These are phyloP conservation scores for Polyplosphaeria fusca DNA, from an alignment of 495 filamentous ascomycete genomes.

Conservation along the genomic window DNA sequence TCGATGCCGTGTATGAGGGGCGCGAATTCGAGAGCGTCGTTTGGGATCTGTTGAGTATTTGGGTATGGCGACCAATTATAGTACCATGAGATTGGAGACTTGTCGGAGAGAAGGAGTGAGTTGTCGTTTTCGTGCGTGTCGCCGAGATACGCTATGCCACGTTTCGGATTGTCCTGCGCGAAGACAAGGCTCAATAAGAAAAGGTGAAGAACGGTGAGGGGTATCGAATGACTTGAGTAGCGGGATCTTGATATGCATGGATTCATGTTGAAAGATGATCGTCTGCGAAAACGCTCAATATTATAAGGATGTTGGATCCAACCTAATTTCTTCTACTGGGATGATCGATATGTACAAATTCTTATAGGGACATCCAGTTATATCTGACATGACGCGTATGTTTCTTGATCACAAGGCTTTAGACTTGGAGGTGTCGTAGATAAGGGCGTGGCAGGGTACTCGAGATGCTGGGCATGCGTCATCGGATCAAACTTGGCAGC, in stretches of 20 bases:
- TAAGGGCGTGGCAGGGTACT: slow-evolving; percentile 9
- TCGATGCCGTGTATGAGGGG: slow-evolving; percentile 28
- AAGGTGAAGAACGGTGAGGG: not conserved
- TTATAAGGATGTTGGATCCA: no score
- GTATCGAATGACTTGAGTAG: not conserved
- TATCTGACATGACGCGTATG: not conserved
- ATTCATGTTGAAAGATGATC: not conserved
- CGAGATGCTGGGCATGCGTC: slow-evolving; percentile 21
- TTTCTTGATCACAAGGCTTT: not conserved
- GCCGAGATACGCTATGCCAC: slow-evolving; percentile 23
- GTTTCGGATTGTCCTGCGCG: slow-evolving; percentile 15
- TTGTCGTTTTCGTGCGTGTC: slow-evolving; percentile 19
- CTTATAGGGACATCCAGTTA: no score
- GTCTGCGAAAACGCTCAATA: no score
- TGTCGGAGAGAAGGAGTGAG: slow-evolving; percentile 7
- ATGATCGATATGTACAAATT: no score
- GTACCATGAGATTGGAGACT: slow-evolving; percentile 23
- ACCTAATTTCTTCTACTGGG: no score
- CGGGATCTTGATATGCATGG: not conserved
- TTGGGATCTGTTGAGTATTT: not conserved
- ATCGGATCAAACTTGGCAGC: slow-evolving; percentile 18
- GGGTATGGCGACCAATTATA: slow-evolving; percentile 27
- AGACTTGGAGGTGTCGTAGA: not conserved
- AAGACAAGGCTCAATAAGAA: not conserved
- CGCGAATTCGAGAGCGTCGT: slow-evolving; percentile 16